Evolutionary conservation across 805 yeast species (phyloP).

Genomic region (Ogataea ganodermae): DNA sequence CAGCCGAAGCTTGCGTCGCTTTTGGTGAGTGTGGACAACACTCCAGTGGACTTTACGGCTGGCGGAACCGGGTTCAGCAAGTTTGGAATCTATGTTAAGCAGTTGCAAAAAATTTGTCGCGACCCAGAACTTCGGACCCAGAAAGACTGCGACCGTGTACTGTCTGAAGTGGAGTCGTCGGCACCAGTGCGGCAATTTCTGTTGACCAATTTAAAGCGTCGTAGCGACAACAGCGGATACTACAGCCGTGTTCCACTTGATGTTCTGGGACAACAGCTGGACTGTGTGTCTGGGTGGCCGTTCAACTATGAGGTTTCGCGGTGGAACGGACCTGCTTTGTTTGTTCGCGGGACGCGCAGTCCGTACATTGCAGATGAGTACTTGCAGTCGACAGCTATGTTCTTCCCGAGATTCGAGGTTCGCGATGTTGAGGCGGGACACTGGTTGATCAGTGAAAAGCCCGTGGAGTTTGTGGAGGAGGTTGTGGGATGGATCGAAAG

Average conservation of each 20-base stretch:
- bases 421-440: conserved; percentile 84
- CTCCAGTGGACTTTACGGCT: conserved; percentile 70
- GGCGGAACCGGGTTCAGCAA: conserved; percentile 41
- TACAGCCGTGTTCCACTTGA: conserved; percentile 70
- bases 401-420: conserved; percentile 76
- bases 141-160: conserved; percentile 66
- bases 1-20: conserved; percentile 61
- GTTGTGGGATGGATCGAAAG: conserved; percentile 63
- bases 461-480: conserved; percentile 65
- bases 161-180: conserved; percentile 63
- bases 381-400: conserved; percentile 67
- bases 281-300: conserved; percentile 77
- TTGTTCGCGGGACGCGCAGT: conserved; percentile 78
- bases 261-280: conserved; percentile 63
- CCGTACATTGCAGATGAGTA: conserved; percentile 81
- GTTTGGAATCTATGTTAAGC: conserved; percentile 68
- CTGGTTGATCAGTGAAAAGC: conserved; percentile 90
- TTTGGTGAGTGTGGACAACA: conserved; percentile 82
- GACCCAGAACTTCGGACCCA: conserved; percentile 45
- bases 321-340: conserved; percentile 73
- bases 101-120: conserved; percentile 58
- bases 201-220: conserved; percentile 57
- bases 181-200: conserved; percentile 72
- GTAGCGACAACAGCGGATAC: conserved; percentile 42
- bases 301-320: conserved; percentile 53